A percentile compares a stretch with the other conserved stretches of the same genome.
These are phyloP conservation scores for Penicillium manginii DNA, from an alignment of 495 filamentous ascomycete species.

Conservation along the genomic window DNA sequence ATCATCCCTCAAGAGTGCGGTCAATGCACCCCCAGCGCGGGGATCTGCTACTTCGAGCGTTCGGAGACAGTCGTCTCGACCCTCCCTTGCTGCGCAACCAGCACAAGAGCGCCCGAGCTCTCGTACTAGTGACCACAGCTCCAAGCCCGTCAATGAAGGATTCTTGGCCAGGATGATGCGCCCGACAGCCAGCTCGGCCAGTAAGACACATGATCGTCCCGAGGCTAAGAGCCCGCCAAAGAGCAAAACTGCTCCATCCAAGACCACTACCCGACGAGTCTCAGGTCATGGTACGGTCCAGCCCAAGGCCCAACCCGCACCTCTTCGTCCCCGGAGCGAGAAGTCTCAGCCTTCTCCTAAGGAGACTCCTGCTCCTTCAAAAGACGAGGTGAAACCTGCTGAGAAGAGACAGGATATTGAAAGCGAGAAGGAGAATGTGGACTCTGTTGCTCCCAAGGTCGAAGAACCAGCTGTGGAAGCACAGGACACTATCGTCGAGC, in stretches of 20 bases:
- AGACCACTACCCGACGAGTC: constrained; percentile 15
- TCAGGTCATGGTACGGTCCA: constrained; percentile 25
- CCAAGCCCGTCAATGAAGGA: constrained; percentile 63
- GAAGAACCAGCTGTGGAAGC: constrained; percentile 17
- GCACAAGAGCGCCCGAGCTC: constrained; percentile 45
- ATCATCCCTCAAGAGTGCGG: constrained; percentile 40
- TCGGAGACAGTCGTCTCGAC: constrained; percentile 44
- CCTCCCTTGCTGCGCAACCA: constrained; percentile 40
- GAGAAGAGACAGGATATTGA: constrained; percentile 12
- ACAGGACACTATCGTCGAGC: constrained; percentile 9
- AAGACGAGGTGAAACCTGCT: constrained; percentile 15
- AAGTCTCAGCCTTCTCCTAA: constrained; percentile 24
- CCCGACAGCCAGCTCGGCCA: constrained; percentile 77
- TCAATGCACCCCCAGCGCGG: constrained; percentile 22
- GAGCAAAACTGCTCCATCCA: constrained; percentile 26
- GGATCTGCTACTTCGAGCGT: constrained; percentile 29
- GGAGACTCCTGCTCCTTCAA: constrained; percentile 5
- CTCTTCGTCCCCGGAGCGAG: constrained; percentile 26
- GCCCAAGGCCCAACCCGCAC: constrained; percentile 27
- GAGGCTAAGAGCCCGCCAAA: constrained; percentile 48
- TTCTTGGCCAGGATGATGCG: constrained; percentile 95
- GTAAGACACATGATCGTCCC: constrained; percentile 74
- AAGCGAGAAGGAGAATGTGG: constrained; percentile 31
- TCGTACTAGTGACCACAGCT: constrained; percentile 42
- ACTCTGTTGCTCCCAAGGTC: constrained; percentile 9